Conservation (phyloP, 495 filamentous ascomycete species). For the Aspergillus heteromorphus region DNA sequence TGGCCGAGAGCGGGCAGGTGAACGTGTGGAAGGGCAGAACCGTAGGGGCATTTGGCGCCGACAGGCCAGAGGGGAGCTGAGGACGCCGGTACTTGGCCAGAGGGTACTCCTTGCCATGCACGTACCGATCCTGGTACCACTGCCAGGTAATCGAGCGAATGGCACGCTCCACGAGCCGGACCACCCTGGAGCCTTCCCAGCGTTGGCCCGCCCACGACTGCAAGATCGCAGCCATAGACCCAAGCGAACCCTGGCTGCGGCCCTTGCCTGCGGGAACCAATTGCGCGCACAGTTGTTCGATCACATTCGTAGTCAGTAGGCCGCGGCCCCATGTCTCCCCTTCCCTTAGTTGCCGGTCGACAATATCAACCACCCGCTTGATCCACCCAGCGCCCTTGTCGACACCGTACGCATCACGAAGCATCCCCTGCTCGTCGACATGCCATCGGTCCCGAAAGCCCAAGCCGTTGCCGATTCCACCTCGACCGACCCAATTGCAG, state of each 20-base stretch:
- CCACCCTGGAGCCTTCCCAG: conserved; percentile 84
- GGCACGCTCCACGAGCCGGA: conserved; percentile 83
- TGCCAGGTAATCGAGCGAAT: conserved; percentile 70
- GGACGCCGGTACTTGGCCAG: conserved; percentile 63
- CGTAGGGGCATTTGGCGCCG: conserved; percentile 85
- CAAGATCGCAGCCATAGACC: conserved; percentile 43
- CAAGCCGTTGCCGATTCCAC: conserved; percentile 67
- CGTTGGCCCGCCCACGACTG: conserved; percentile 66
- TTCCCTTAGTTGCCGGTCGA: conserved; percentile 83
- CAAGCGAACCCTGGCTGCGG: conserved; percentile 23
- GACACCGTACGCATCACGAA: conserved; percentile 64
- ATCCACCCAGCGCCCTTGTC: conserved; percentile 73
- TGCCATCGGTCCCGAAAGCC: conserved; percentile 89
- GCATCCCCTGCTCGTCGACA: conserved; percentile 79
- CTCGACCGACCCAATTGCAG: conserved; percentile 89
- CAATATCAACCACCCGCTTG: conserved; percentile 90
- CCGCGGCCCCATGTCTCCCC: conserved; percentile 85
- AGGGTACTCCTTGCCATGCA: conserved; percentile 54
- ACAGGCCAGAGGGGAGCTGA: conserved; percentile 65
- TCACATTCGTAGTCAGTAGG: conserved; percentile 51
- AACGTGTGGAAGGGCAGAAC: conserved; percentile 99
- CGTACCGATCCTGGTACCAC: conserved; percentile 83
- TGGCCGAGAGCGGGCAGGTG: conserved; percentile 87
- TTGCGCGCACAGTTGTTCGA: conserved; percentile 48
- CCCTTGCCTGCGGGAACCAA: conserved; percentile 29